phyloP scores from a whole-genome alignment of 306 rosid species.

The Corylus avellana region DNA sequence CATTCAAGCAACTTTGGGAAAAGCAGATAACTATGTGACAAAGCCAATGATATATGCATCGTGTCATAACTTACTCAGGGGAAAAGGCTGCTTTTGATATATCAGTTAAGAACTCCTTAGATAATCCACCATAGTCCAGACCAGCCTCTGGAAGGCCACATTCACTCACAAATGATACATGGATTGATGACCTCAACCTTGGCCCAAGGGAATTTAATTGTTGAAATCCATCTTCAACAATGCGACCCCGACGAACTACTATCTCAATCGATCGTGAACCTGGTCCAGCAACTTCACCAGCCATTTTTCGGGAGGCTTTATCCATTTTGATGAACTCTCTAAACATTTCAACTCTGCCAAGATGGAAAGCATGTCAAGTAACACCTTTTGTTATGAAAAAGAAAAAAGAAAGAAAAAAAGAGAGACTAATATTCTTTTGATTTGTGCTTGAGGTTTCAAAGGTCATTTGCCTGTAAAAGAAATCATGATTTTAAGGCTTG shows the following conservation, averaged over 20 bases:
- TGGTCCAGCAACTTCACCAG: conserved; percentile 88
- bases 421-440: background rate
- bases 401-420: too few relatives aligned
- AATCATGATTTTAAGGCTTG: background rate
- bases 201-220: conserved; percentile 88
- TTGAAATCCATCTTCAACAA: conserved; percentile 93
- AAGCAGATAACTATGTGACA: conserved; percentile 26
- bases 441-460: conserved; percentile 5
- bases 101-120: conserved; percentile 93
- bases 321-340: conserved; percentile 95
- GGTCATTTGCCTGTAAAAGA: background rate
- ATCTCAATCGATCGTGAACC: conserved; percentile 80
- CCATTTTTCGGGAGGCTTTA: conserved; percentile 89
- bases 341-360: conserved; percentile 91
- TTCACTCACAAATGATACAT: conserved; percentile 96
- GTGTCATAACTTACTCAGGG: conserved; percentile 72
- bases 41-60: conserved; percentile 16
- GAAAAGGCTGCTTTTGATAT: conserved; percentile 86
- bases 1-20: conserved; percentile 21
- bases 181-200: conserved; percentile 85
- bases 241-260: conserved; percentile 78
- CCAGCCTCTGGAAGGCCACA: conserved; percentile 99
- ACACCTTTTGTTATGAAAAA: background rate
- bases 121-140: conserved; percentile 95
- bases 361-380: conserved; percentile 34